Evolutionary conservation across 176 grass and related monocot genomes (phyloP), one percentile per base, ranked within the genome.

Genomic region (Stipa capillata): DNA sequence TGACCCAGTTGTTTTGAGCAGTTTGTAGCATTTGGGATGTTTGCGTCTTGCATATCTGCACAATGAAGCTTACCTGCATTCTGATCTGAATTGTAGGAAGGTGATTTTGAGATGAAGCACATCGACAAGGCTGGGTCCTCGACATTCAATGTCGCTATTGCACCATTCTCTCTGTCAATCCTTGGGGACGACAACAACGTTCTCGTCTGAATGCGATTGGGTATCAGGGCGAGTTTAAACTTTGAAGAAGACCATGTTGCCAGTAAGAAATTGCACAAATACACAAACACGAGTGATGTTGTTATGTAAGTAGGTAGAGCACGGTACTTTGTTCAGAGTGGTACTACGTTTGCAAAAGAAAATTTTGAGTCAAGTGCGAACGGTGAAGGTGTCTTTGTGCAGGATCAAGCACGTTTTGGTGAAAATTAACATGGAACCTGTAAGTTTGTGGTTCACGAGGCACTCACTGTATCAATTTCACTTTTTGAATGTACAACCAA

Each of bases 21-120:
- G 4, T 76, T 43, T 76, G 14, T 29, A 67, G 21, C 25, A 65
- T 53, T 65, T 73, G 41, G 3, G 3, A 25, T 69, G 41, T 59
- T 71, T 72, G 47, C 6, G 2, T 1, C 8, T 34, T 41, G 39
- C 52, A 69, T 69, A 37, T 68, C 40, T 58, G 34, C 33, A 43
- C 8, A 62, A 14, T 29, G 2, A 3, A 54, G 18, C 50, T 34
- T 73, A 52, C 3, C 42, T 11, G 75, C 34, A 44, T 27, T 73
- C 23, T 69, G 13, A 52, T 84, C 28, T 65, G 8, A 13, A 76
- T 76, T 81, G 74, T 50, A 94, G 92, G 91, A 94, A 65, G 92
- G 92, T 32, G 92, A 94, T 83, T 94, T 91, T 47, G 89, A 95
- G 78, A 95, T 95, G 89, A 91, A 95, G 77, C 84, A 85, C 77